Evolutionary conservation across 1,284 basidiomycete genomes (phyloP).

Genomic region (Chalciporus piperatoides): DNA sequence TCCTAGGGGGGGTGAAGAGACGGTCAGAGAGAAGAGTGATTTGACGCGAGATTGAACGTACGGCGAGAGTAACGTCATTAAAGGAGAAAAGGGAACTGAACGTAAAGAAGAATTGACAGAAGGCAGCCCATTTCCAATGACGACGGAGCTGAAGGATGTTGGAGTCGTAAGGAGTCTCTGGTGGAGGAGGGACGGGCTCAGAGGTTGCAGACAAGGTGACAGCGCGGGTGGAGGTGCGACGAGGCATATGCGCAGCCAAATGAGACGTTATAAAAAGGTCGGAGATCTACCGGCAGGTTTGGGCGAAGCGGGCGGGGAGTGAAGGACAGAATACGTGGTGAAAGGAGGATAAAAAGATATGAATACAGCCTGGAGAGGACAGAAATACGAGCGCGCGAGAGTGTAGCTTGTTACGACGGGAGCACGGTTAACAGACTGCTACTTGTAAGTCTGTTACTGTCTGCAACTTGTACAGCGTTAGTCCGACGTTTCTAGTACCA

Average conservation of each 20-base stretch:
- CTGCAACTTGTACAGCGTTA: no score
- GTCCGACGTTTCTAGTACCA: no score
- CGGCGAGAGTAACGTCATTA: slow-evolving; percentile 58
- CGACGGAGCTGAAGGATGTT: slow-evolving; percentile 49
- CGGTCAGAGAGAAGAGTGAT: slow-evolving; percentile 6
- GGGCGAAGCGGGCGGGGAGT: slow-evolving; percentile 19
- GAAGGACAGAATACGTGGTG: slow-evolving; percentile 7
- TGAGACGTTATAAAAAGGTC: slow-evolving; percentile 36
- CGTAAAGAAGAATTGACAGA: slow-evolving; percentile 78
- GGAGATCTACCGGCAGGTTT: slow-evolving; percentile 34
- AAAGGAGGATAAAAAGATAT: slow-evolving; percentile 22
- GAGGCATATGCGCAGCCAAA: slow-evolving; percentile 39
- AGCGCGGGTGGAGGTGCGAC: slow-evolving; percentile 32
- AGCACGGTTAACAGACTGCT: no score
- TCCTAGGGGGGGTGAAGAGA: slow-evolving; percentile 44
- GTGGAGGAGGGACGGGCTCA: slow-evolving; percentile 22
- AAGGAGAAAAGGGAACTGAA: slow-evolving; percentile 65
- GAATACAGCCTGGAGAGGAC: slow-evolving; percentile 6
- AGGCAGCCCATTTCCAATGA: slow-evolving; percentile 82
- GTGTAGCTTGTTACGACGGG: slow-evolving; percentile 4
- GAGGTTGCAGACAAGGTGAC: slow-evolving; percentile 26
- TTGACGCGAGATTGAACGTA: slow-evolving; percentile 38
- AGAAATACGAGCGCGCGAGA: background rate
- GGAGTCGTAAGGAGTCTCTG: slow-evolving; percentile 36
- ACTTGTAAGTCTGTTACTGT: no score